Evolutionary conservation across 2,329 filamentous ascomycete genomes (phyloP), one percentile per base, ranked within the genome.

Genomic region (Monosporascus cannonballus): DNA sequence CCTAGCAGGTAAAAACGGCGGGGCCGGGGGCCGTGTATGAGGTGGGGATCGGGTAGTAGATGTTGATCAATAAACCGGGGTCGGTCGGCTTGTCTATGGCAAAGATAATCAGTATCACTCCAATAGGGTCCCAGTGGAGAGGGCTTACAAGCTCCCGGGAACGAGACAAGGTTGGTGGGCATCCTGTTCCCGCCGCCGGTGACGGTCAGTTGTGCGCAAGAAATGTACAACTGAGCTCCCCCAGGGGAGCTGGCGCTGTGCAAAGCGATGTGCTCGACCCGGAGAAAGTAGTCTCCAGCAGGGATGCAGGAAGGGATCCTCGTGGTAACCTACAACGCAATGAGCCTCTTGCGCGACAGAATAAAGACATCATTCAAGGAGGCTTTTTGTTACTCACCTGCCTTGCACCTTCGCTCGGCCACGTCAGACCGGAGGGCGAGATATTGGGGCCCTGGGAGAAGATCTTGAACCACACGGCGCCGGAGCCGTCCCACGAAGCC

Each of bases 241-340:
- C 71, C 70, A 5, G 63, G 61, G 8, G 59, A 60, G 38, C 68
- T 61, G 3, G 76, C 74, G 48, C 61, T 65, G 62, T 79, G 76
- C 9, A 79, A 68, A 4, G 69, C 75, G 51, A 78, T 73, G 54
- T 78, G 75, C 63, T 79, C 76, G 18, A 73, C 71, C 15, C 76
- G 71, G 4, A 78, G 62, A 25, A 78, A 70, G 58, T 79, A 78
- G 54, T 77, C 73, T 50, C 76, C 75, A n/a, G 74, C 61, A 0
- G 70, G 67, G n/a, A 77, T 70, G 51, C 71, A 76, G 38, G 60
- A 58, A 14, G 75, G 75, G 47, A 78, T 71, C 38, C 64, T 68
- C 38, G 76, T 71, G 48, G 65, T 64, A 52, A 76, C 65, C 25
- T 61, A 66, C 63, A 17, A 57, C 53, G 9, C 18, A 4, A 42